Base-by-base conservation (phyloP, 345 rosid species). In the Salix koriyanagi region DNA sequence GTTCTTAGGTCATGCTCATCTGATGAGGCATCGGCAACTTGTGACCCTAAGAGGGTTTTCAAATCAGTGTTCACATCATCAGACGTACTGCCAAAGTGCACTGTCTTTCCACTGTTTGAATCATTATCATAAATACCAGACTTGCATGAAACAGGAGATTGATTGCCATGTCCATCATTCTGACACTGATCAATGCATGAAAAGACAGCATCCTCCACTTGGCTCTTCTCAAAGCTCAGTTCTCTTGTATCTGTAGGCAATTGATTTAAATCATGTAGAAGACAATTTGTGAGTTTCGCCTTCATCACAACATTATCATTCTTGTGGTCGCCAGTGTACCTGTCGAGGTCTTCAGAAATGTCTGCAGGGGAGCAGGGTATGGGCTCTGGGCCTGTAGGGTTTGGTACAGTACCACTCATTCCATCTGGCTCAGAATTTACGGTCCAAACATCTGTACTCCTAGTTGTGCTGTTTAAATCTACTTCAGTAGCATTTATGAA, bases 111-210 rank as follows among this genome's bases (percentile, higher is more conserved):
- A 73, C 76, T 76, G 71, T 75, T 81, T 18, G 86, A 75, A 79
- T 79, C 89, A 76, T 67, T 73, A 73, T 81, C 84, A 58, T 80
- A 77, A 52, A 74, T 69, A 81, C 81, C 78, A 6, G 86, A 81
- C 84, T 78, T 81, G 75, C 77, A 82, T 7, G 84, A 83, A 52
- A 73, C 48, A 34, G 88, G 77, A 81, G 82, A 71, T 18, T 64
- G 69, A 60, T 62, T 34, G 32, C 65, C 71, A 36, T 44, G 72
- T 67, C 73, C 58, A 11, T 75, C 80, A 66, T 74, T 61, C 67
- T 54, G 79, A 67, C 71, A 70, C 54, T 46, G 62, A 80, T 65
- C 80, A 16, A 69, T 56, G 58, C 60, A 79, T 25, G 77, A 69
- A 46, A 76, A 25, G 28, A 5, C 48, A 25, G 64, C 23, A 41